phyloP scores from a whole-genome alignment of 1,139 yeast genomes.

The Geotrichum aggregatum region DNA sequence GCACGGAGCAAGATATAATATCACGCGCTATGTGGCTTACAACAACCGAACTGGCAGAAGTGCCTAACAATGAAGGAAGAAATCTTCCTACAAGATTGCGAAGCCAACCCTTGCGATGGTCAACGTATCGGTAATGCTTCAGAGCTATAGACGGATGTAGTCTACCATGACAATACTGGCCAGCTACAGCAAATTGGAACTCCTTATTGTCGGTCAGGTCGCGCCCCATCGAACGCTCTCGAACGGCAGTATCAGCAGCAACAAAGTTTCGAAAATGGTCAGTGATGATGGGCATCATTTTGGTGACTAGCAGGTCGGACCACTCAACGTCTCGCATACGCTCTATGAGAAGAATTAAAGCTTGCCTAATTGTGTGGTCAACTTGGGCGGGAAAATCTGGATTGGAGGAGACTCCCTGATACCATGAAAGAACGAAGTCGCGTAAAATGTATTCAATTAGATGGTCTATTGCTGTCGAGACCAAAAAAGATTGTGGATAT shows the following conservation, averaged over 20 bases:
- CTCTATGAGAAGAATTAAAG: constrained; percentile 43
- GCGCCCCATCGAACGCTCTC: constrained; percentile 31
- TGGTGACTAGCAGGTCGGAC: constrained; percentile 54
- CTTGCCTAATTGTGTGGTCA: constrained; percentile 46
- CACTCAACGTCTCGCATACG: constrained; percentile 50
- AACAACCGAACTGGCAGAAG: constrained; percentile 51
- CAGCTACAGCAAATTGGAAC: constrained; percentile 55
- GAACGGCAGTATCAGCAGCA: constrained; percentile 46
- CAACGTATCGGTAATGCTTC: constrained; percentile 43
- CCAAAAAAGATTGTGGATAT: constrained; percentile 49
- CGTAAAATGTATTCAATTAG: constrained; percentile 51
- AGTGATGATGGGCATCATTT: constrained; percentile 60
- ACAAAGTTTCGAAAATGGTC: constrained; percentile 58
- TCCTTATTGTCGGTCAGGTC: constrained; percentile 45
- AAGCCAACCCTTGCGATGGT: constrained; percentile 52
- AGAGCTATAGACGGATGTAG: constrained; percentile 61
- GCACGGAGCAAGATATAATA: constrained; percentile 53
- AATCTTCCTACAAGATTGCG: constrained; percentile 45
- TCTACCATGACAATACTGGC: constrained; percentile 51
- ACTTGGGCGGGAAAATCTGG: constrained; percentile 50
- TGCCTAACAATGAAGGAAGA: constrained; percentile 50
- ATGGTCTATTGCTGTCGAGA: constrained; percentile 52
- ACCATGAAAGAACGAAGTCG: constrained; percentile 70
- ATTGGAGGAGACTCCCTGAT: constrained; percentile 42
- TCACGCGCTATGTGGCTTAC: constrained; percentile 57